Evolutionary conservation across 139 green algal species (phyloP).

Genomic region (Spirogloea muscicola): DNA sequence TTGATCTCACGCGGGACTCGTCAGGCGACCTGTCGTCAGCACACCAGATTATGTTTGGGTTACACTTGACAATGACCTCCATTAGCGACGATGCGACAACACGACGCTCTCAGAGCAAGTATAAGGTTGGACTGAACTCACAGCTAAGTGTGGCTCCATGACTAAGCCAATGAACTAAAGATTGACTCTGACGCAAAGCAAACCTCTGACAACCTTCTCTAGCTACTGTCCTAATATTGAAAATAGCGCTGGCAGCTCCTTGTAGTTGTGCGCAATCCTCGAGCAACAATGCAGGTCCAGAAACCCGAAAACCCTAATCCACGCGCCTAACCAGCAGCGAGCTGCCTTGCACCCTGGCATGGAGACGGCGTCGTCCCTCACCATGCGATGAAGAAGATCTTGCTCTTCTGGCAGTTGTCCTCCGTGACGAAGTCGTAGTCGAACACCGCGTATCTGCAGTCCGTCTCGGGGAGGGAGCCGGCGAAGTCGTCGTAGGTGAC

Average conservation of each 20-base stretch:
- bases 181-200: no score
- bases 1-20: constrained; percentile 47
- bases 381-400: constrained; percentile 50
- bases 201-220: no score
- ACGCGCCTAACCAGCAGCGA: not conserved
- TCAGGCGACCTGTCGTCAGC: constrained; percentile 54
- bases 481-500: constrained; percentile 35
- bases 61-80: not conserved
- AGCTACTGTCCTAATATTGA: no score
- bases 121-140: not conserved
- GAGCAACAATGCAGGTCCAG: not conserved
- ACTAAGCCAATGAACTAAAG: no score
- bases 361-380: constrained; percentile 1
- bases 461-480: constrained; percentile 25
- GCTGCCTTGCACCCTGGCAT: constrained; percentile 50
- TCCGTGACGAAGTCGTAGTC: constrained; percentile 45
- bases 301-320: not conserved
- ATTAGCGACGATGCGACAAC: not conserved
- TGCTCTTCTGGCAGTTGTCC: constrained; percentile 46
- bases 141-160: no score
- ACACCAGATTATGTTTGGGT: not conserved
- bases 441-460: constrained; percentile 37
- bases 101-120: not conserved
- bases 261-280: not conserved
- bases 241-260: no score